Conservation (phyloP, 2,329 filamentous ascomycete genomes). For the Cladosporium sp. region DNA sequence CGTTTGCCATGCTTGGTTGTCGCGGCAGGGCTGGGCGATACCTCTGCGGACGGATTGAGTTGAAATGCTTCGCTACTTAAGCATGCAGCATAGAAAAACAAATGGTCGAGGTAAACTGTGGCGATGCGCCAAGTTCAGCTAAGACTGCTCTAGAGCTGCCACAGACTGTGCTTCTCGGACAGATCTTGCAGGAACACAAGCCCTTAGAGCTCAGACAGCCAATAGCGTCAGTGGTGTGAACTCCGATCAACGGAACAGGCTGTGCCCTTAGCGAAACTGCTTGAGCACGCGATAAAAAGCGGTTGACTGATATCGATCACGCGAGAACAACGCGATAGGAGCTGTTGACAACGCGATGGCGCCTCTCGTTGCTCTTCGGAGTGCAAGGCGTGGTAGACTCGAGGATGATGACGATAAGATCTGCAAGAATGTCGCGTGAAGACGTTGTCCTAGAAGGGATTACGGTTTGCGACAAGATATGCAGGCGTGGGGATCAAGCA, state of each 20-base stretch:
- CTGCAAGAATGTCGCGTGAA: neutral
- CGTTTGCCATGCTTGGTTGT: constrained; percentile 26
- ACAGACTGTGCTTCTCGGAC: neutral
- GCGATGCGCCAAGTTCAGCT: constrained; percentile 6
- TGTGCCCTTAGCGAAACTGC: neutral
- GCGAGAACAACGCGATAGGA: constrained; percentile 1
- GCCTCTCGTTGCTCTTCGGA: neutral
- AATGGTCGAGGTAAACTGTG: neutral
- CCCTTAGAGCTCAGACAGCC: neutral
- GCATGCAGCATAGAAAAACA: neutral
- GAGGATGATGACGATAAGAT: neutral
- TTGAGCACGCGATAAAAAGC: constrained; percentile 8
- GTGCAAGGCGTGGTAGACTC: neutral
- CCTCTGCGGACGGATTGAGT: neutral
- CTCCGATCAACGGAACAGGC: neutral
- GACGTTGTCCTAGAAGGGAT: neutral
- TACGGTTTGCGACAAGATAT: constrained; percentile 4
- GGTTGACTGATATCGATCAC: neutral
- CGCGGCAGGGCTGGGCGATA: constrained; percentile 3
- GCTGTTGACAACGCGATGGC: neutral
- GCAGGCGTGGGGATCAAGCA: neutral
- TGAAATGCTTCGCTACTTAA: constrained; percentile 4
- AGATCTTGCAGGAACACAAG: constrained; percentile 4
- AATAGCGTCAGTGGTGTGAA: neutral
- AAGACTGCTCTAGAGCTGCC: constrained; percentile 11